Percentiles rank a stretch among this genome's conserved stretches.
phyloP scores from a whole-genome alignment of 2,329 filamentous ascomycete genomes.

The Xylaria multiplex region DNA sequence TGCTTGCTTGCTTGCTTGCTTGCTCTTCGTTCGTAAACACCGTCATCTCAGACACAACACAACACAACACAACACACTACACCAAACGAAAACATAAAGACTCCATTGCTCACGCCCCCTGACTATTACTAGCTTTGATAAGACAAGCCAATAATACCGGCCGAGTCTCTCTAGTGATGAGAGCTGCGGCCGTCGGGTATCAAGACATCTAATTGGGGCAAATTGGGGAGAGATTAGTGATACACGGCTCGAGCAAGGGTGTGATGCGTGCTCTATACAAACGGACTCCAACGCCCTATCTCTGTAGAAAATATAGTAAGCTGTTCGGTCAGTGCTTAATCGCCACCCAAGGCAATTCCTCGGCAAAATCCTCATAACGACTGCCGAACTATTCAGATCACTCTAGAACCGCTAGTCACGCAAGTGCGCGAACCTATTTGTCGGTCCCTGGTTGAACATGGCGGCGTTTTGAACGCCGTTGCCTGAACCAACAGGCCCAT shows the following conservation, averaged over 20 bases:
- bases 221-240: neutral
- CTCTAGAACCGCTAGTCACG: slow-evolving; percentile 49
- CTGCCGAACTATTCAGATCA: neutral
- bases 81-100: neutral
- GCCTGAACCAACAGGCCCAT: slow-evolving; percentile 9
- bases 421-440: slow-evolving; percentile 49
- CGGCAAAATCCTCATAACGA: slow-evolving; percentile 13
- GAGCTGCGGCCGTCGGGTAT: slow-evolving; percentile 1
- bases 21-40: neutral
- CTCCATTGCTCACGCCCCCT: neutral
- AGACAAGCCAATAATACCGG: neutral
- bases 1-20: neutral
- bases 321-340: neutral
- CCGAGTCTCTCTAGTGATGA: neutral
- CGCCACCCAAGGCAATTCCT: neutral
- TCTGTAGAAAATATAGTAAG: neutral
- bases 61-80: too few species aligned
- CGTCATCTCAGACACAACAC: neutral
- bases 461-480: slow-evolving; percentile 52
- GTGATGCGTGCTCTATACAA: slow-evolving; percentile 5
- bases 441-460: slow-evolving; percentile 41
- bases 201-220: slow-evolving; percentile 8
- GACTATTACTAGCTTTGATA: too few species aligned
- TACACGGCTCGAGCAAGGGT: slow-evolving; percentile 1
- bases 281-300: neutral